phyloP scores from a whole-genome alignment of 441 rosid genomes.

The Populus tomentosa region DNA sequence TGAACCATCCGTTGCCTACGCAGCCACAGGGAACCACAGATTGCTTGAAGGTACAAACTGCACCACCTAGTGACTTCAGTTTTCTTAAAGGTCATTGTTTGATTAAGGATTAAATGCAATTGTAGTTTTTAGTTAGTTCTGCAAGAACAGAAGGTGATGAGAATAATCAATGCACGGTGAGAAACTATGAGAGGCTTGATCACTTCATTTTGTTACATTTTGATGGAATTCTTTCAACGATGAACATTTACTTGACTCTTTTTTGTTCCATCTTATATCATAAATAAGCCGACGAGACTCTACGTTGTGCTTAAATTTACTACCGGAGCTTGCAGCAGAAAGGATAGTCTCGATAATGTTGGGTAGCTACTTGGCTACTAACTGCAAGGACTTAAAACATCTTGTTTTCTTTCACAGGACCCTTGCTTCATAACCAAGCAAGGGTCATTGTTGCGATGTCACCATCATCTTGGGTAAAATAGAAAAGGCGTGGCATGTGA shows the following conservation, averaged over 20 bases:
- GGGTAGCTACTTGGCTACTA: background rate
- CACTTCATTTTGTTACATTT: background rate
- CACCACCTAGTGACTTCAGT: background rate
- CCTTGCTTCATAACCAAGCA: background rate
- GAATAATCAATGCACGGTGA: background rate
- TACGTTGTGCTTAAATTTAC: background rate
- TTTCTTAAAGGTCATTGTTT: background rate
- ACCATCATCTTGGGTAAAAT: background rate
- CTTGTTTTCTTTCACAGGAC: background rate
- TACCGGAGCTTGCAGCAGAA: background rate
- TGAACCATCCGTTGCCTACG: slow-evolving; percentile 23
- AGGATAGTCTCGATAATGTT: background rate
- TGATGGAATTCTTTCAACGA: too few species aligned
- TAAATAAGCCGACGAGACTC: background rate
- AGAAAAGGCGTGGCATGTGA: background rate
- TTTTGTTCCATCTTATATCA: too few species aligned
- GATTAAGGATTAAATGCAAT: background rate
- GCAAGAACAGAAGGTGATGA: background rate
- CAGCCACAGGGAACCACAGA: slow-evolving; percentile 27
- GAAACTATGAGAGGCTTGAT: background rate
- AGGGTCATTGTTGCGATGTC: slow-evolving; percentile 3
- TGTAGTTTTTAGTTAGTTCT: background rate
- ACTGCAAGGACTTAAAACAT: background rate
- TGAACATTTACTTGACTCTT: too few species aligned
- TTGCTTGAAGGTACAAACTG: slow-evolving; percentile 30